These are phyloP conservation scores for Simmondsia chinensis DNA, from an alignment of 148 eudicot genomes.

Conservation along the genomic window DNA sequence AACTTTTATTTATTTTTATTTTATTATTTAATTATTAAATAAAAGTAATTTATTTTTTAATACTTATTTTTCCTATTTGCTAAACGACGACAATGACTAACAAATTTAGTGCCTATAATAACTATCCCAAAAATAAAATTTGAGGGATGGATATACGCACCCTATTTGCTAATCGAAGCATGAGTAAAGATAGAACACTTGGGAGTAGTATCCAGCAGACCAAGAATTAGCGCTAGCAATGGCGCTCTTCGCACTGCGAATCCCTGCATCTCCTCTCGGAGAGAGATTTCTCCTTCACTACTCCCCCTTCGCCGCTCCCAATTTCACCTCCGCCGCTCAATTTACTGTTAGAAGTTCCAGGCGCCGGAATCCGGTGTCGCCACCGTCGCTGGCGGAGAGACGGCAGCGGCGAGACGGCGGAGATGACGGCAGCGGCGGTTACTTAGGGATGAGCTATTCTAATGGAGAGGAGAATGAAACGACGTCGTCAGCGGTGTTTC, in stretches of 20 bases:
- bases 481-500: too few relatives aligned
- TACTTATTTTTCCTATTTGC: too few relatives aligned
- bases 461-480: neutral
- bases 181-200: too few relatives aligned
- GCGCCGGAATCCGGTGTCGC: slow-evolving; percentile 7
- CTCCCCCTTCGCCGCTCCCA: neutral
- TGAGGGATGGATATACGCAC: too few relatives aligned
- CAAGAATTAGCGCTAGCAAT: slow-evolving; percentile 7
- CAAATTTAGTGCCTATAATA: too few relatives aligned
- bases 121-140: too few relatives aligned
- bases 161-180: too few relatives aligned
- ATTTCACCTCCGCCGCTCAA: slow-evolving; percentile 1
- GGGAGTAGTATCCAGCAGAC: too few relatives aligned
- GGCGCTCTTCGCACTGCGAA: slow-evolving; percentile 14
- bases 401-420: neutral
- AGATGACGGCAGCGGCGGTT: neutral
- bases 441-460: neutral
- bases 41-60: too few relatives aligned
- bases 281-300: slow-evolving; percentile 12
- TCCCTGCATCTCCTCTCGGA: slow-evolving; percentile 7
- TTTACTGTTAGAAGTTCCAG: slow-evolving; percentile 6
- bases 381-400: slow-evolving; percentile 5
- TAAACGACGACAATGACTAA: too few relatives aligned
- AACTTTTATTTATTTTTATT: too few relatives aligned
- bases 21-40: too few relatives aligned